Evolutionary conservation across 345 rosid genomes (phyloP).

Genomic region (Heritiera littoralis): DNA sequence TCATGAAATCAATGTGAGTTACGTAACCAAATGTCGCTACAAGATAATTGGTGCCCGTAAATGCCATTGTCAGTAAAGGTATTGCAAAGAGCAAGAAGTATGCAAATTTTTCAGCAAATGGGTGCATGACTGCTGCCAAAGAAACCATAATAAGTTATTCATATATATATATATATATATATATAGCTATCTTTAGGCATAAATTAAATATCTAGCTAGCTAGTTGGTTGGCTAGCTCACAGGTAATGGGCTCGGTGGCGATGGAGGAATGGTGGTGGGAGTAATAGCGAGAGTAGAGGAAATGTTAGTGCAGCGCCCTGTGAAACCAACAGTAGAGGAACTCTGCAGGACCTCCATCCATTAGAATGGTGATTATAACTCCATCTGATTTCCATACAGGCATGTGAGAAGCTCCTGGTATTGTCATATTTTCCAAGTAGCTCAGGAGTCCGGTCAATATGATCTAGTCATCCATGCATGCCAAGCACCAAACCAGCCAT

Average conservation of each 20-base stretch:
- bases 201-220: no score
- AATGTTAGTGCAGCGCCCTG: conserved; percentile 58
- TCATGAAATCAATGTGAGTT: conserved; percentile 44
- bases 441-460: conserved; percentile 37
- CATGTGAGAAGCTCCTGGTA: conserved; percentile 31
- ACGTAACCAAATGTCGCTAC: conserved; percentile 25
- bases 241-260: conserved; percentile 54
- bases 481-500: not conserved
- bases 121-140: conserved; percentile 53
- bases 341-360: conserved; percentile 53
- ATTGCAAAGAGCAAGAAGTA: conserved; percentile 45
- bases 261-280: conserved; percentile 66
- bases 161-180: no score
- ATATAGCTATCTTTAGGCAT: no score
- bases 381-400: conserved; percentile 53
- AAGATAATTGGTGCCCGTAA: conserved; percentile 24
- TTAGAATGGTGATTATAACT: conserved; percentile 30
- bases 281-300: conserved; percentile 54
- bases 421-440: conserved; percentile 19
- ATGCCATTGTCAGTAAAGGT: conserved; percentile 25
- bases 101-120: conserved; percentile 48
- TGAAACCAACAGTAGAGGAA: conserved; percentile 61
- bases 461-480: conserved; percentile 46
- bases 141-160: not conserved
- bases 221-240: conserved; percentile 22